Percentiles rank a stretch among this genome's conserved stretches.
Evolutionary conservation across 768 basidiomycete species (phyloP).

Genomic region (Xanthoconium stramineum): DNA sequence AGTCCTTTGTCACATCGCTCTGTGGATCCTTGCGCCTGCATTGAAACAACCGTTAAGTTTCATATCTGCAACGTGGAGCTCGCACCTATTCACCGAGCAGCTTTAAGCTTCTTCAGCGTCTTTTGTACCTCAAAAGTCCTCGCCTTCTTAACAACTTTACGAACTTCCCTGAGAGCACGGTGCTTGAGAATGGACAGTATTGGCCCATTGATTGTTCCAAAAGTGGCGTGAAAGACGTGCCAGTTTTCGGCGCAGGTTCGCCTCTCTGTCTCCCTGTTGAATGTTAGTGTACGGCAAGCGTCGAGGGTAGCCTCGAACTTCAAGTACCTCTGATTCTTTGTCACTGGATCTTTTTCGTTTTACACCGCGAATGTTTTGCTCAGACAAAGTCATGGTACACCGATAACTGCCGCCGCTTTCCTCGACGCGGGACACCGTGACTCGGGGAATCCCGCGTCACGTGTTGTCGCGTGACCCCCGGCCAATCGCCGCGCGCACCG

Average conservation of each 20-base stretch:
- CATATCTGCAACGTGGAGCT: background rate
- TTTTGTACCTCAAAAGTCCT: slow-evolving; percentile 79
- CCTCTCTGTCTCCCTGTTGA: slow-evolving; percentile 38
- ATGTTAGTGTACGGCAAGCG: background rate
- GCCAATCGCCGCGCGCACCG: no score
- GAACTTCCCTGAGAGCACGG: slow-evolving; percentile 68
- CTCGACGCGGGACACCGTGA: no score
- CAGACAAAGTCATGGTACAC: slow-evolving; percentile 6
- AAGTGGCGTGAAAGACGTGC: slow-evolving; percentile 36
- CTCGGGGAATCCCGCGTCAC: no score
- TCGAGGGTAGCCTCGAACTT: background rate
- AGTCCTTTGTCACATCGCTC: slow-evolving; percentile 40
- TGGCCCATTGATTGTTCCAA: slow-evolving; percentile 8
- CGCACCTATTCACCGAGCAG: slow-evolving; percentile 47
- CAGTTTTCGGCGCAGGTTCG: slow-evolving; percentile 52
- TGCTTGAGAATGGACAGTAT: slow-evolving; percentile 46
- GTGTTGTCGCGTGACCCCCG: no score
- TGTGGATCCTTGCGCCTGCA: slow-evolving; percentile 37
- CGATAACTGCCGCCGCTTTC: no score
- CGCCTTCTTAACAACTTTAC: slow-evolving; percentile 76
- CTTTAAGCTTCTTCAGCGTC: slow-evolving; percentile 78
- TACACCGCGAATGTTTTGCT: slow-evolving; percentile 20
- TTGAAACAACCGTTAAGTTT: background rate
- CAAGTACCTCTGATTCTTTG: slow-evolving; percentile 32
- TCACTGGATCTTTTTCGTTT: slow-evolving; percentile 45